Conservation (phyloP, 176 grass and related monocot species). For the Lolium rigidum region DNA sequence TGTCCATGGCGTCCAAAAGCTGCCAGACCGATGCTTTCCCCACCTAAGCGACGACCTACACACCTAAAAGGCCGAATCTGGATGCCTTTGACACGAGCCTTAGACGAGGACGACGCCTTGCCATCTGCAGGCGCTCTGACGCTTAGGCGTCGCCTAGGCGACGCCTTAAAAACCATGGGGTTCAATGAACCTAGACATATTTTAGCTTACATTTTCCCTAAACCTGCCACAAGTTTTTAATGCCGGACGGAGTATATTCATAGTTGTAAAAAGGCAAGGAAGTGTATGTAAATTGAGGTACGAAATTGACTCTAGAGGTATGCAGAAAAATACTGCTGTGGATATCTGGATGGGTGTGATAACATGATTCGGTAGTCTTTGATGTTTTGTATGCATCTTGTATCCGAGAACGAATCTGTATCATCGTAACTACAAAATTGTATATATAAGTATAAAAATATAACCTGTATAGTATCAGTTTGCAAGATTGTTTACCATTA, state of each 20-base stretch:
- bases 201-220: no score
- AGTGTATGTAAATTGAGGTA: background rate
- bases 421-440: conserved; percentile 9
- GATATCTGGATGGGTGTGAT: background rate
- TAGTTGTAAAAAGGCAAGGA: background rate
- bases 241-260: background rate
- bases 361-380: background rate
- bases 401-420: background rate
- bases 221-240: no score
- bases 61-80: no score
- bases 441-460: background rate
- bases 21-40: no score
- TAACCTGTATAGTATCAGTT: background rate
- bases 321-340: background rate
- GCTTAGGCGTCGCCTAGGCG: no score
- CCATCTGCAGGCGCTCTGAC: no score
- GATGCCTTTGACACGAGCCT: no score
- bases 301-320: background rate
- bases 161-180: no score
- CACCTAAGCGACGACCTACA: no score
- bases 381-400: background rate
- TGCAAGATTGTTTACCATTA: background rate
- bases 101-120: no score
- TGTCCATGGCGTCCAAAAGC: no score
- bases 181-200: no score